These are phyloP conservation scores for Desmodesmus armatus DNA, from an alignment of 139 green algal genomes.

Conservation along the genomic window DNA sequence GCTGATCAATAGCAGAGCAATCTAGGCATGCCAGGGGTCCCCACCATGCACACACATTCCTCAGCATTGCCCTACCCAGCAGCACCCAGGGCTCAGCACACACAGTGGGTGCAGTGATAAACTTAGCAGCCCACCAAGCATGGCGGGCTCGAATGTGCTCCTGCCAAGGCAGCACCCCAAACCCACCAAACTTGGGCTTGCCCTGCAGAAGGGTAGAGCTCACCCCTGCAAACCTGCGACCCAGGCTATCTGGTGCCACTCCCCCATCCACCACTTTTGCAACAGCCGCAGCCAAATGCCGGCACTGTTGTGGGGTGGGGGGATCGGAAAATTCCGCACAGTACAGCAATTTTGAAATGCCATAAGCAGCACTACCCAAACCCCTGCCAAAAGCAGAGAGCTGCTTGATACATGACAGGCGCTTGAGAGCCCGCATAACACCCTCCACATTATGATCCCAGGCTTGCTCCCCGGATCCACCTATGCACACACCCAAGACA, in stretches of 20 bases:
- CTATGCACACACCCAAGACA: not conserved
- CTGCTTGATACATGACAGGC: not conserved
- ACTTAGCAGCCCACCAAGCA: not conserved
- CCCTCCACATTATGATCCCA: not conserved
- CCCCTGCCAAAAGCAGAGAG: not conserved
- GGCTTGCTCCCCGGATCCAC: not conserved
- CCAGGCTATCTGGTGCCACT: not conserved
- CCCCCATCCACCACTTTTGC: not conserved
- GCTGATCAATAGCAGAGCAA: too few relatives aligned
- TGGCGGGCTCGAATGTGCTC: not conserved
- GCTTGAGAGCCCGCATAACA: not conserved
- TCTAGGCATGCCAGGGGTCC: not conserved
- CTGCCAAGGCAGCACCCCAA: not conserved
- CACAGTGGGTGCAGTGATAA: not conserved
- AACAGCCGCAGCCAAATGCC: not conserved
- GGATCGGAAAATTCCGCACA: slow-evolving; percentile 1
- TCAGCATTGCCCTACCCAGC: not conserved
- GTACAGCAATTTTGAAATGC: not conserved
- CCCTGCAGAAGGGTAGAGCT: not conserved
- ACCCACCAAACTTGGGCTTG: not conserved
- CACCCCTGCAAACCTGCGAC: not conserved
- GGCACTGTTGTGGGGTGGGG: not conserved
- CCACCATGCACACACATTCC: not conserved
- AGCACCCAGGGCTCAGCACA: not conserved
- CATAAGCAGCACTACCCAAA: slow-evolving; percentile 17